Base-by-base conservation (phyloP, 352 stramenopile genomes). In the Globisporangium cystogenes region DNA sequence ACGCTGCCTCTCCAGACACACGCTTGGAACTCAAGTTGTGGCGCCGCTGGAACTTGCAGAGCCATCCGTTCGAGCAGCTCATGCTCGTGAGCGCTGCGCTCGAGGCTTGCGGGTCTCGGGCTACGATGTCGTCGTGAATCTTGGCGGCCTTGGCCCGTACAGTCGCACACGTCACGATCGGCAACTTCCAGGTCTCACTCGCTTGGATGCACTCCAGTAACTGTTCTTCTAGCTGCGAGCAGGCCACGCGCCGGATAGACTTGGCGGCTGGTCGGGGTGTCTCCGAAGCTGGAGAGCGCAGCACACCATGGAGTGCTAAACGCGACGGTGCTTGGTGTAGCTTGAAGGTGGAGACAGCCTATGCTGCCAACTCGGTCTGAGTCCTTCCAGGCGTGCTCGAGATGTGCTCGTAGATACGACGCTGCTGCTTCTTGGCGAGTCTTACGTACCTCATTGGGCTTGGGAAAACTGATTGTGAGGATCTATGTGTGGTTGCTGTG, bases 31-130 rank as follows among this genome's bases (percentile, higher is more conserved):
- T 52, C 6, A 65, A 45, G 18, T 51, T 56, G 48, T 65, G 48
- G 0, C 45, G 48, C 14, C 7, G 41, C 35, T 59, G 41, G 31
- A 59, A 55, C 20, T 56, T 47, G 41, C 50, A 52, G n/a, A 64
- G 29, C 57, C 48, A 61, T 4, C 59, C 59, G 6, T 52, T 57
- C 3, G 41, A 90, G 57, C 53, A 93, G 7, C 21, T 24, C 24
- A 54, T 27, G 3, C 14, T 21, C 7, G 4, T 7, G 24, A 54
- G 48, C 5, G 29, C 33, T 21, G 18, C 31, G 11, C 8, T 24
- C 15, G 31, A 16, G 33, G 3, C 33, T 29, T 8, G 27, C 24
- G 47, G 8, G 15, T 39, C n/a, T 29, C 26, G 2, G 18, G 33
- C 20, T 18, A n/a, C 10, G 37, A 35, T n/a, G 15, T 23, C 20